Evolutionary conservation across 345 rosid species (phyloP).

Genomic region (Eucalyptus cloeziana): DNA sequence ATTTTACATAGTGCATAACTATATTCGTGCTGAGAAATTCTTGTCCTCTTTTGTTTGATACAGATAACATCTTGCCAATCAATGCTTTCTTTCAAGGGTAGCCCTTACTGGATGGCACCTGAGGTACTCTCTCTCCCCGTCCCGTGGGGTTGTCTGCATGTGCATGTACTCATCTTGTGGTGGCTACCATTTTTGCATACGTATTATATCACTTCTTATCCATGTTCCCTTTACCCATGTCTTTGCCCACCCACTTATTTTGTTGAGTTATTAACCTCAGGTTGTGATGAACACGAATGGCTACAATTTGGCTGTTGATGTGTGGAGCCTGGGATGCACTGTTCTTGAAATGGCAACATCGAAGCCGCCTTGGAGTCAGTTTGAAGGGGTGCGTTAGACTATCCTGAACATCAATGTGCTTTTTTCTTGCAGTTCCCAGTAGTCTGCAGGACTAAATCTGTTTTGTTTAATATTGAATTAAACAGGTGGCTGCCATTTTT

Average conservation of each 20-base stretch:
- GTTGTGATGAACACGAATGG: constrained; percentile 92
- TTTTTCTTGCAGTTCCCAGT: not conserved
- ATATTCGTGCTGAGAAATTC: not conserved
- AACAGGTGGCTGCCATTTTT: constrained; percentile 95
- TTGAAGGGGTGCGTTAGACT: constrained; percentile 75
- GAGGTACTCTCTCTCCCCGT: constrained; percentile 41
- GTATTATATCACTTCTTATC: not conserved
- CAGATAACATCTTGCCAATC: constrained; percentile 66
- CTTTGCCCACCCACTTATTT: not conserved
- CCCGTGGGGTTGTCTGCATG: not conserved
- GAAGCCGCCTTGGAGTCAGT: constrained; percentile 92
- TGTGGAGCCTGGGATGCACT: constrained; percentile 99
- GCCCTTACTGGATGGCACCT: constrained; percentile 99
- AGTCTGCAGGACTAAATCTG: not conserved
- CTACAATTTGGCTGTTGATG: constrained; percentile 75
- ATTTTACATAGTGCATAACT: not conserved
- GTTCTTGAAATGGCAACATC: constrained; percentile 97
- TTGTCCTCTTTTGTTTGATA: constrained; percentile 4
- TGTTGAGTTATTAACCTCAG: constrained; percentile 16
- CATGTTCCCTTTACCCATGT: not conserved
- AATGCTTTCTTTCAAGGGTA: constrained; percentile 97
- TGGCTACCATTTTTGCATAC: not conserved
- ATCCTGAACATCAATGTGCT: not conserved
- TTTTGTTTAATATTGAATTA: constrained; percentile 6
- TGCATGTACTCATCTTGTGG: not conserved